A percentile compares a stretch with the other conserved stretches of the same genome.
These are phyloP conservation scores for Wallacemonas rigidus DNA, from an alignment of 208 protist species.

Conservation along the genomic window DNA sequence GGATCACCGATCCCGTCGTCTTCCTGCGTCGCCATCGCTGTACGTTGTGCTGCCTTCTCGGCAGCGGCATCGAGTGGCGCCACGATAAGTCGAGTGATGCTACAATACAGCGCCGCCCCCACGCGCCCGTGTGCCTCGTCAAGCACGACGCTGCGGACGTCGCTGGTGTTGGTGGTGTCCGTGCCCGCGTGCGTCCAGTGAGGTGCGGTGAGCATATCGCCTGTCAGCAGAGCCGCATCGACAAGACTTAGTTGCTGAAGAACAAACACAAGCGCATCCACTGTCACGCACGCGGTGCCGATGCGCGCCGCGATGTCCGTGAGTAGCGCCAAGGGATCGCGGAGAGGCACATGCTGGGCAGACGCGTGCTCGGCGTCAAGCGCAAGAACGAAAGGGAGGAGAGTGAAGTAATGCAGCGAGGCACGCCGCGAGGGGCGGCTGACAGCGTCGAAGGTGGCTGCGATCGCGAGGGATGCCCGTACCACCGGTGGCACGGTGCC, in stretches of 20 bases:
- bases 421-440: background rate
- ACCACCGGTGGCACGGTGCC: background rate
- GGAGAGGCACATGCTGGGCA: background rate
- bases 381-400: conserved; percentile 1
- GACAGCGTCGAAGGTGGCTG: background rate
- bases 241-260: conserved; percentile 1
- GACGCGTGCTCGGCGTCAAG: too few relatives aligned
- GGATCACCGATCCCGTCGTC: too few relatives aligned
- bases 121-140: conserved; percentile 1
- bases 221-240: conserved; percentile 14
- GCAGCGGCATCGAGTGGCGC: conserved; percentile 1
- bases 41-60: background rate
- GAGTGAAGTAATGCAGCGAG: conserved; percentile 14
- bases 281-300: background rate
- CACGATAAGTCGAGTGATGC: background rate
- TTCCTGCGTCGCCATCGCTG: too few relatives aligned
- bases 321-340: background rate
- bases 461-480: background rate
- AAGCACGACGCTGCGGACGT: too few relatives aligned
- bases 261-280: background rate
- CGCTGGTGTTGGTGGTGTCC: too few relatives aligned
- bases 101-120: background rate
- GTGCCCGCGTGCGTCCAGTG: background rate
- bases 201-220: background rate
- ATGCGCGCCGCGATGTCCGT: background rate